phyloP scores from a whole-genome alignment of 2,329 filamentous ascomycete genomes.

The Ustulina deusta region DNA sequence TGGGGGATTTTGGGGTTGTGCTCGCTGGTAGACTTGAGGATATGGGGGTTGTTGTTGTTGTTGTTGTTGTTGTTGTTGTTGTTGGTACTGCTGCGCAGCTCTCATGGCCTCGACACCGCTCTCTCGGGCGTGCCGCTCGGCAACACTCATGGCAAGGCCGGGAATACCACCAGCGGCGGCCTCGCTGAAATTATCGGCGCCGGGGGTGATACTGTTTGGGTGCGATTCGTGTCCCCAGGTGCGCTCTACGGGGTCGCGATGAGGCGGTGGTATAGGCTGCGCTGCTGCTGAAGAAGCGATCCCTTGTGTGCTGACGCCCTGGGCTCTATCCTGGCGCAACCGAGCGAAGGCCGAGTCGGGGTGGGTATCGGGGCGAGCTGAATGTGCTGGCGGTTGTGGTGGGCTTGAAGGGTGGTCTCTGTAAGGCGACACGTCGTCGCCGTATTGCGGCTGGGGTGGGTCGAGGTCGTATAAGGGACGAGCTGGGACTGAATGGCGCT shows the following conservation, averaged over 20 bases:
- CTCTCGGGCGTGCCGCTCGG: slow-evolving; percentile 72
- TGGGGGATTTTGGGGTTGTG: slow-evolving; percentile 34
- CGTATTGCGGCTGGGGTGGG: slow-evolving; percentile 39
- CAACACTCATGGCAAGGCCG: slow-evolving; percentile 74
- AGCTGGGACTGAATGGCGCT: slow-evolving; percentile 9
- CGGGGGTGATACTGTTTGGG: slow-evolving; percentile 65
- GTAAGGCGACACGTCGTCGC: slow-evolving; percentile 43
- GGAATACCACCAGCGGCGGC: slow-evolving; percentile 73
- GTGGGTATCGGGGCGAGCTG: slow-evolving; percentile 44
- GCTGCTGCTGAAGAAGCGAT: slow-evolving; percentile 40
- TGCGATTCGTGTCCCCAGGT: slow-evolving; percentile 46
- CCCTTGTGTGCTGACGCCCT: slow-evolving; percentile 46
- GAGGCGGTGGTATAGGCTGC: slow-evolving; percentile 49
- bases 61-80: slow-evolving; percentile 29
- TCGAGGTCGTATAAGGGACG: slow-evolving; percentile 22
- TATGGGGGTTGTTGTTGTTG: slow-evolving; percentile 41
- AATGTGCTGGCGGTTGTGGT: slow-evolving; percentile 36
- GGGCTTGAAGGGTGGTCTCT: slow-evolving; percentile 38
- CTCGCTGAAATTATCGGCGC: slow-evolving; percentile 75
- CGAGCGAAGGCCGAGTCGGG: slow-evolving; percentile 55
- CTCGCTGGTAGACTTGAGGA: slow-evolving; percentile 40
- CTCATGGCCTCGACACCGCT: slow-evolving; percentile 73
- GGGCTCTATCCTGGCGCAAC: slow-evolving; percentile 52
- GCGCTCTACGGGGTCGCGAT: slow-evolving; percentile 40
- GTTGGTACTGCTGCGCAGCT: slow-evolving; percentile 49